Evolutionary conservation across 805 yeast species (phyloP).

Genomic region (Suhomyces faveliae): DNA sequence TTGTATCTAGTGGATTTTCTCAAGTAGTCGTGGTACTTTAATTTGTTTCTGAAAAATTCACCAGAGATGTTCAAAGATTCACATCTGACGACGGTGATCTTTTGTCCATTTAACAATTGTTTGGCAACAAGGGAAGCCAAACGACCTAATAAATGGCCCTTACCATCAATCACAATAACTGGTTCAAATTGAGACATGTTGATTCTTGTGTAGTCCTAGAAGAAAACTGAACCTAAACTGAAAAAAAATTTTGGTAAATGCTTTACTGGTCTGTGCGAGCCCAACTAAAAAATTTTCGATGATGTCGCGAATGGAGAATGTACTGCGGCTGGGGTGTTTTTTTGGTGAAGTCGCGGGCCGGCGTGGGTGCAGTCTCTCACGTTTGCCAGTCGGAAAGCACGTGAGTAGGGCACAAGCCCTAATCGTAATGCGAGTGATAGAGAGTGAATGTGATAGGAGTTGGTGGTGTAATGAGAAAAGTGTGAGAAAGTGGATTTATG

Average conservation of each 20-base stretch:
- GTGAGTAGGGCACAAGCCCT: slow-evolving; percentile 8
- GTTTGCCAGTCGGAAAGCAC: neutral
- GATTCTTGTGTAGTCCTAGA: slow-evolving; percentile 9
- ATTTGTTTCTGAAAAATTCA: slow-evolving; percentile 99
- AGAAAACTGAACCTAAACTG: slow-evolving; percentile 8
- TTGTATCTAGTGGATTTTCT: slow-evolving; percentile 99
- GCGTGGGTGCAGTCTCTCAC: neutral
- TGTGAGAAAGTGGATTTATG: too few species aligned
- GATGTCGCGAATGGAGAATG: neutral
- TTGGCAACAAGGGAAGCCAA: slow-evolving; percentile 98
- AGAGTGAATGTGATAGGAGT: too few species aligned
- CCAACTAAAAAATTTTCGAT: slow-evolving; percentile 5
- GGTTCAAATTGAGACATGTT: slow-evolving; percentile 87
- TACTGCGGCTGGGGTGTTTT: slow-evolving; percentile 7
- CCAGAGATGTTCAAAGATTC: slow-evolving; percentile 99
- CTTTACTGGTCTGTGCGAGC: neutral
- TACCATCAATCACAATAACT: slow-evolving; percentile 98
- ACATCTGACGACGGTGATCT: slow-evolving; percentile 94
- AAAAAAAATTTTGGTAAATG: slow-evolving; percentile 4
- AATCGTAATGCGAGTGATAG: too few species aligned
- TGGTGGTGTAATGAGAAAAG: too few species aligned
- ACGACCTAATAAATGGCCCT: slow-evolving; percentile 99
- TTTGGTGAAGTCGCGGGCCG: neutral
- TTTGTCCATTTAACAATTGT: slow-evolving; percentile 97
- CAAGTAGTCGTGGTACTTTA: slow-evolving; percentile 99